Base-by-base conservation (phyloP, 2,329 filamentous ascomycete species). In the Sporothrix brunneoviolacea region DNA sequence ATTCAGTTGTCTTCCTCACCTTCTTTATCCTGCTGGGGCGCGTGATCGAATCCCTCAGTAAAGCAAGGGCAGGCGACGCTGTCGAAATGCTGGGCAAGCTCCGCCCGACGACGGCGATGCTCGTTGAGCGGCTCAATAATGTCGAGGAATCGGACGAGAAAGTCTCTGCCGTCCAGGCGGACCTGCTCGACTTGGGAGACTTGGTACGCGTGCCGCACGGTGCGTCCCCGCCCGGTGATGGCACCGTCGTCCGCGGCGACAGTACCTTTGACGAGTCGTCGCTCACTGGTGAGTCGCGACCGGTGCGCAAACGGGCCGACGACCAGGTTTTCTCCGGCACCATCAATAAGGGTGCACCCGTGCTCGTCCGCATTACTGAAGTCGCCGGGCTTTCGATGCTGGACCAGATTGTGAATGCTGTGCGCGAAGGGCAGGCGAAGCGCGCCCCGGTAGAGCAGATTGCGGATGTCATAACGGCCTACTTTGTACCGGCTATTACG, bases 1-100 rank as follows among this genome's bases (percentile, higher is more conserved):
- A 96, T 65, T 89, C 90, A 0, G 91, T 96, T 1, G 87, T 95
- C 3, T 95, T 96, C 56, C 66, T 96, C 51, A 95, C 91, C 0
- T 75, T 96, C 55, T 96, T 96, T 64, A 77, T 96, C 19, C 80
- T 96, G 1, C 65, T 76, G 27, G 83, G 84, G 1, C 75, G 85
- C n/a, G 75, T 86, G 41, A 80, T 91, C 12, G 91, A 96, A 70
- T 84, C 88, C 1, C 94, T 93, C 70, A 95, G 87, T 74, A 95
- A 95, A 67, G 85, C 89, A 0, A 91, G 86, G 61, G 88, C 91
- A 0, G 90, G 90, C 1, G 86, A 94, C 64, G 91, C 91, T 1
- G 85, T 96, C 2, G 82, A 86, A 30, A 82, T 86, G 54, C 72
- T 96, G 4, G 84, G 84, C 2, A 88, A 85, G 55, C 74, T 96